Evolutionary conservation across 345 rosid species (phyloP).

Genomic region (Noccaea bulbosa): DNA sequence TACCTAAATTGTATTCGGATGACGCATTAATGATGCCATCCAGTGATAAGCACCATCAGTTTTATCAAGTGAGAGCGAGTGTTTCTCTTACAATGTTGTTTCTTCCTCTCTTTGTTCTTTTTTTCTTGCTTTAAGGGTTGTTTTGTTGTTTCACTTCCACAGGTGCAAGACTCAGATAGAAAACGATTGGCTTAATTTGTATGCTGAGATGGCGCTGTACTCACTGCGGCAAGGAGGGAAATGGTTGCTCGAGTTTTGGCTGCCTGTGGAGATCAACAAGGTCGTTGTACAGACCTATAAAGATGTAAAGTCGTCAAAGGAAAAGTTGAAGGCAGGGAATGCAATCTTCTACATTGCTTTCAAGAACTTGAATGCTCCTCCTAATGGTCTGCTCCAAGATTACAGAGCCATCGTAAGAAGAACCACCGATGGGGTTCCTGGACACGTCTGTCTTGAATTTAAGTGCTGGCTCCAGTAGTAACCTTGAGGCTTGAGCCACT

Average conservation of each 20-base stretch:
- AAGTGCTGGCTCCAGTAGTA: neutral
- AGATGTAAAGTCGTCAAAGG: neutral
- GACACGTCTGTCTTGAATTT: neutral
- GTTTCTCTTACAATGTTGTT: too few relatives aligned
- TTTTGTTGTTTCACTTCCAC: neutral
- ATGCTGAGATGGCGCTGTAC: neutral
- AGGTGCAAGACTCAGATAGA: neutral
- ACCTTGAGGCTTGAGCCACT: too few relatives aligned
- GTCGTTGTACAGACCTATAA: neutral
- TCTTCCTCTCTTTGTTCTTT: too few relatives aligned
- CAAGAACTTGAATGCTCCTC: neutral
- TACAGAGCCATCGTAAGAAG: neutral
- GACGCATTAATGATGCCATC: neutral
- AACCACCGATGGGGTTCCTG: neutral
- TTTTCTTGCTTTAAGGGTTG: too few relatives aligned
- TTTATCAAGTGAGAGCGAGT: too few relatives aligned
- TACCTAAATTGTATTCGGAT: neutral
- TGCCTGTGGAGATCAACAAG: slow-evolving; percentile 3
- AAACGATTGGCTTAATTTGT: neutral
- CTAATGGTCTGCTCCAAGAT: neutral
- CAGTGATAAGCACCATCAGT: too few relatives aligned
- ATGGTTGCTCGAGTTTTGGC: too few relatives aligned
- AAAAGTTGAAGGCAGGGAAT: neutral
- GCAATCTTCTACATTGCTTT: slow-evolving; percentile 9
- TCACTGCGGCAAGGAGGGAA: too few relatives aligned